These are phyloP conservation scores for Rhypophila decipiens DNA, from an alignment of 495 filamentous ascomycete species.

Conservation along the genomic window DNA sequence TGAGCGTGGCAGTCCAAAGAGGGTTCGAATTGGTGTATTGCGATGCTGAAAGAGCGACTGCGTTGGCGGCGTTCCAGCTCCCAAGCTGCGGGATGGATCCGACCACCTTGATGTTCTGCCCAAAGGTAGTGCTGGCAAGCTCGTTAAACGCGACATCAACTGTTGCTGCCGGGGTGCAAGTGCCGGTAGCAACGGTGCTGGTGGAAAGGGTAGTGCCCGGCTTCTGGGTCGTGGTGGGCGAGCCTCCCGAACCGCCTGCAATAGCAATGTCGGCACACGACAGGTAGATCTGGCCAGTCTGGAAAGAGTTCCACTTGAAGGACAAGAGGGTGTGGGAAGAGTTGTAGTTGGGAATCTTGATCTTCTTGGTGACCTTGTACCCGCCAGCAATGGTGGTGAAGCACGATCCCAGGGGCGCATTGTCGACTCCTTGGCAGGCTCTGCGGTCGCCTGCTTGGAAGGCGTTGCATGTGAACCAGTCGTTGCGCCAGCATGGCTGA, in stretches of 20 bases:
- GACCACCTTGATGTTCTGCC: slow-evolving; percentile 54
- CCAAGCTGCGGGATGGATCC: slow-evolving; percentile 53
- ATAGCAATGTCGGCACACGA: slow-evolving; percentile 51
- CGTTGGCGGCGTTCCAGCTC: slow-evolving; percentile 46
- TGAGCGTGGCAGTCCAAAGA: slow-evolving; percentile 49
- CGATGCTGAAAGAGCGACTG: slow-evolving; percentile 44
- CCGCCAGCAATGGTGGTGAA: slow-evolving; percentile 47
- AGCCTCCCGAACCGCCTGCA: slow-evolving; percentile 1
- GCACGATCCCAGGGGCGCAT: slow-evolving; percentile 38
- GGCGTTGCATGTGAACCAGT: slow-evolving; percentile 55
- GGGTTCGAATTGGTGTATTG: slow-evolving; percentile 51
- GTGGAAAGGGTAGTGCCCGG: slow-evolving; percentile 34
- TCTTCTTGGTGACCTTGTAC: slow-evolving; percentile 50
- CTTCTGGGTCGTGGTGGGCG: not conserved
- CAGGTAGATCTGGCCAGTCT: slow-evolving; percentile 52
- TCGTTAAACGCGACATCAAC: slow-evolving; percentile 56
- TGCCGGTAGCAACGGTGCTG: slow-evolving; percentile 37
- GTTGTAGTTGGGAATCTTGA: slow-evolving; percentile 41
- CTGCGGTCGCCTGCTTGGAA: slow-evolving; percentile 24
- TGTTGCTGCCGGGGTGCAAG: slow-evolving; percentile 38
- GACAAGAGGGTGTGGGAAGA: slow-evolving; percentile 46
- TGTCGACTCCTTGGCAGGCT: slow-evolving; percentile 48
- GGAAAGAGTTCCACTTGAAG: slow-evolving; percentile 52
- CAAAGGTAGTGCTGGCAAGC: slow-evolving; percentile 45
- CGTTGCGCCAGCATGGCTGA: slow-evolving; percentile 46